Evolutionary conservation across 495 filamentous ascomycete genomes (phyloP), one percentile per base, ranked within the genome.

Genomic region (Hyaloscypha variabilis): DNA sequence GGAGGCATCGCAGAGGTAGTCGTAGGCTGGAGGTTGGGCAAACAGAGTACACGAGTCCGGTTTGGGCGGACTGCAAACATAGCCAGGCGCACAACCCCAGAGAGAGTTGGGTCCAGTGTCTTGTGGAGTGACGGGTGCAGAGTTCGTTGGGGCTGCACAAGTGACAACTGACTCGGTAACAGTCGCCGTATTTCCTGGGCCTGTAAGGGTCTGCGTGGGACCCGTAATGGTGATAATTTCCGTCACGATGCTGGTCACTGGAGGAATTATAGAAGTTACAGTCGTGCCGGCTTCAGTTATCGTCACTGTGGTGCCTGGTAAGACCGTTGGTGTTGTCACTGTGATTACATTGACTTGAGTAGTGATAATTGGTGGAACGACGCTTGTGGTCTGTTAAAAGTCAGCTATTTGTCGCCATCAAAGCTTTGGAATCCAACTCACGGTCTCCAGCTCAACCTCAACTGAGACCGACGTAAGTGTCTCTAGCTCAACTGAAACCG

Each of bases 71-170:
- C 74, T 74, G 74, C 90, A 92, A 24, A 91, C 74, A 17, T 66
- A 85, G 1, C 89, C 89, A 11, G 90, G 86, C 10, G 74, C 59
- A 66, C 90, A 92, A 34, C 89, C 89, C 80, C 81, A 88, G 75
- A 76, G 26, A 73, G 81, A 50, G 76, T 51, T 55, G 13, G 30
- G 10, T 23, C 68, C 66, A 2, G 71, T 67, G 46, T 58, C 67
- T 66, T 69, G 67, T 26, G 67, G 67, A 26, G 46, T 62, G 14
- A 66, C 67, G 66, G 68, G 10, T 68, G 50, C 50, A 64, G 49
- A 29, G 28, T 67, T 65, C 19, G 69, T 69, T 30, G 65, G 76
- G 60, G 63, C 67, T 50, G 69, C 64, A 29, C 71, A 71, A n/a
- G 68, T 55, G 17, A 65, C 29, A 23, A 71, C 72, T 28, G 58